phyloP scores from a whole-genome alignment of 2,329 filamentous ascomycete species.

The Aspergillus aculeatinus region DNA sequence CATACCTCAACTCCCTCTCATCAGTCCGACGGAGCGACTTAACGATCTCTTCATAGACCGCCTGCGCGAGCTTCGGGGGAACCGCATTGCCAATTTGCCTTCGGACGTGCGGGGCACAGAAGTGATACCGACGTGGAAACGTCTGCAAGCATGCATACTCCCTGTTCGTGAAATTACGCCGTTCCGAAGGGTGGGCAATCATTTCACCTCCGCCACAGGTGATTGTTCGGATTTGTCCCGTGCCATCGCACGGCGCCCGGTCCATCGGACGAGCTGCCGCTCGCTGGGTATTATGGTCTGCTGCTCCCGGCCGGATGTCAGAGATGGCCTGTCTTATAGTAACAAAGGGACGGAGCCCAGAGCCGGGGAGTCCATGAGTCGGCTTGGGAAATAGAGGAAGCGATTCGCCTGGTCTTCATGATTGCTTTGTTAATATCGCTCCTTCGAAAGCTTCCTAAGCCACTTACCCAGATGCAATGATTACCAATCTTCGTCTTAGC shows the following conservation, averaged over 20 bases:
- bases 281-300: conserved; percentile 44
- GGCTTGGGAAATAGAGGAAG: conserved; percentile 65
- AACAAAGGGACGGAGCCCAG: conserved; percentile 33
- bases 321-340: conserved; percentile 47
- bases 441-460: not conserved
- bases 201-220: conserved; percentile 61
- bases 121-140: conserved; percentile 63
- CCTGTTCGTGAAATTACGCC: conserved; percentile 61
- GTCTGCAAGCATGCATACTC: conserved; percentile 70
- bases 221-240: conserved; percentile 58
- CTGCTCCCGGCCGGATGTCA: conserved; percentile 39
- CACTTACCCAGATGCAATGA: conserved; percentile 55
- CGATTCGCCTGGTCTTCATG: conserved; percentile 64
- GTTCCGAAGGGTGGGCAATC: conserved; percentile 66
- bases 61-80: conserved; percentile 54
- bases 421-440: not conserved
- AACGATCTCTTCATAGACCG: conserved; percentile 40
- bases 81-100: conserved; percentile 79
- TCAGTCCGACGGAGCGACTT: conserved; percentile 40
- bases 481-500: conserved; percentile 48
- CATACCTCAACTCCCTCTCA: conserved; percentile 18
- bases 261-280: conserved; percentile 22
- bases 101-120: conserved; percentile 46
- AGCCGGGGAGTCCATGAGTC: conserved; percentile 52
- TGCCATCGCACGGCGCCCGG: conserved; percentile 45